These are phyloP conservation scores for Ceratobasidium sp. DNA, from an alignment of 1,284 basidiomycete species.

Conservation along the genomic window DNA sequence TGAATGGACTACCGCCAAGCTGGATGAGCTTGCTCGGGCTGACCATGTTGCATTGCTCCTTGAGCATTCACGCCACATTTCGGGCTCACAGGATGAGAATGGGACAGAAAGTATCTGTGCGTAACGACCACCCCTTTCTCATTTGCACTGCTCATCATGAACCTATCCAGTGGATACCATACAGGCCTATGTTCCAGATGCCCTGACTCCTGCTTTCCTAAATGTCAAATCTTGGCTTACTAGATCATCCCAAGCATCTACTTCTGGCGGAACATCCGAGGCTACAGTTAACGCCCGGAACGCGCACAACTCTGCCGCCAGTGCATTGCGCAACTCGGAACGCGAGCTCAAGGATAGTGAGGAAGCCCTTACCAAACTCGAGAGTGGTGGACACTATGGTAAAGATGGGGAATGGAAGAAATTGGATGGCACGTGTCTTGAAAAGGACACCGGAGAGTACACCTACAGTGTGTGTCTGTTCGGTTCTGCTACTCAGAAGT, in stretches of 20 bases:
- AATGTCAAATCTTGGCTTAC: conserved; percentile 67
- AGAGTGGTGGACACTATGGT: conserved; percentile 73
- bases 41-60: conserved; percentile 77
- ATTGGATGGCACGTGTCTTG: conserved; percentile 80
- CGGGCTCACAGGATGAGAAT: conserved; percentile 47
- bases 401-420: conserved; percentile 93
- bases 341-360: conserved; percentile 57
- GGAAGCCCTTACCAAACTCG: conserved; percentile 61
- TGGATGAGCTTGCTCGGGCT: conserved; percentile 69
- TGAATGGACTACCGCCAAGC: conserved; percentile 56
- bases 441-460: conserved; percentile 90
- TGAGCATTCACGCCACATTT: conserved; percentile 71
- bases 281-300: conserved; percentile 60
- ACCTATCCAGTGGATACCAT: conserved; percentile 73
- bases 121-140: conserved; percentile 48
- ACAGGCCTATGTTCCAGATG: conserved; percentile 85
- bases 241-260: not conserved
- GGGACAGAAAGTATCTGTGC: conserved; percentile 58
- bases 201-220: conserved; percentile 76
- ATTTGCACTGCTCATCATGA: conserved; percentile 5
- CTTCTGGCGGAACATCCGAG: conserved; percentile 30
- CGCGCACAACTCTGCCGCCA: conserved; percentile 54
- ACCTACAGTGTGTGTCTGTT: conserved; percentile 98
- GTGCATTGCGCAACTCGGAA: conserved; percentile 63
- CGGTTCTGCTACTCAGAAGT: conserved; percentile 84